Conservation (phyloP, 129 eudicot species). For the Erigeron canadensis region DNA sequence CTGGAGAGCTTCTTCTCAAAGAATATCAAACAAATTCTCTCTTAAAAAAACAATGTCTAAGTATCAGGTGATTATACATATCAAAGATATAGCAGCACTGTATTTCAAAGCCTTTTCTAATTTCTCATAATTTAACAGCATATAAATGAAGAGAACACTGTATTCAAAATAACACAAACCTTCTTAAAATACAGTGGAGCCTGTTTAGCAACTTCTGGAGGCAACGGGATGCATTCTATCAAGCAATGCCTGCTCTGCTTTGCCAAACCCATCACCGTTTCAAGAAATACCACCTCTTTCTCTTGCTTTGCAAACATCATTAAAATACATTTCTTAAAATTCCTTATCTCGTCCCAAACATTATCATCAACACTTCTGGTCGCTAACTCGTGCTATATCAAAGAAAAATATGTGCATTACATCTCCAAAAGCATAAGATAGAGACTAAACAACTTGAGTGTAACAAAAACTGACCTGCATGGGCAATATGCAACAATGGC, state of each 20-base stretch:
- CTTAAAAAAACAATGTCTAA: not conserved
- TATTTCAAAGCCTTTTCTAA: not conserved
- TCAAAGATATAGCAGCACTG: not conserved
- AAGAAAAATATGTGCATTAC: not conserved
- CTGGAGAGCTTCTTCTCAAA: not conserved
- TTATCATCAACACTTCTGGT: slow-evolving; percentile 77
- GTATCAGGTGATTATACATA: not conserved
- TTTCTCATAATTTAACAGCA: not conserved
- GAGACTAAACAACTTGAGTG: slow-evolving; percentile 2
- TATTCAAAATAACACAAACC: slow-evolving; percentile 36
- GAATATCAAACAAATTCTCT: not conserved
- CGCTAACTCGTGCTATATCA: slow-evolving; percentile 73
- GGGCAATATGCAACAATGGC: slow-evolving; percentile 90
- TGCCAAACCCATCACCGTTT: slow-evolving; percentile 83
- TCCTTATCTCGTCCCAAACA: slow-evolving; percentile 90
- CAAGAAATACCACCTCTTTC: slow-evolving; percentile 72
- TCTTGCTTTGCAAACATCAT: slow-evolving; percentile 96
- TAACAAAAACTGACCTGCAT: slow-evolving; percentile 60
- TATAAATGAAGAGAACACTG: not conserved
- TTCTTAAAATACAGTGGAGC: slow-evolving; percentile 90
- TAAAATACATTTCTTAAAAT: slow-evolving; percentile 84
- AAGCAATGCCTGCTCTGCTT: slow-evolving; percentile 81
- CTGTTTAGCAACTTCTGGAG: slow-evolving; percentile 66
- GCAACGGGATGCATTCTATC: slow-evolving; percentile 91
- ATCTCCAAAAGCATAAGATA: not conserved